Evolutionary conservation across 2,329 filamentous ascomycete genomes (phyloP).

Genomic region (Paecilomyces sp.): DNA sequence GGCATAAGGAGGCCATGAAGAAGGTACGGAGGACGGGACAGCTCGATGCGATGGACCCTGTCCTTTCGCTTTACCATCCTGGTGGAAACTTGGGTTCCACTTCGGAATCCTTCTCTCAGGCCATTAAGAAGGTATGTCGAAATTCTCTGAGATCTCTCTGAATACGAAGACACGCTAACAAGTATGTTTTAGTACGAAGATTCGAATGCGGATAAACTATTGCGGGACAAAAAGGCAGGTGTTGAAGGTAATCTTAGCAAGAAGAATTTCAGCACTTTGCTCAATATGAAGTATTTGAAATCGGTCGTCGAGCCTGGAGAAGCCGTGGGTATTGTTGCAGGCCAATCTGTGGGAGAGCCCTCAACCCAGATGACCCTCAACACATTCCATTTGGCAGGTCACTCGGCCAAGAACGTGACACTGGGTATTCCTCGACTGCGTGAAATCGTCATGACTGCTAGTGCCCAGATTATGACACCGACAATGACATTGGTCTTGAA

Average conservation of each 20-base stretch:
- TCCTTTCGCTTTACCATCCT: conserved; percentile 65
- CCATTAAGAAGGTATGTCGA: conserved; percentile 52
- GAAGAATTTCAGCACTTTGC: conserved; percentile 73
- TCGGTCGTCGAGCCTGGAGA: conserved; percentile 92
- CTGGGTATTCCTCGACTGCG: conserved; percentile 93
- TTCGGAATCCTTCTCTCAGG: conserved; percentile 75
- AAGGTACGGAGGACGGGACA: conserved; percentile 67
- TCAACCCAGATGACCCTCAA: conserved; percentile 99
- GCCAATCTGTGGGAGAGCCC: conserved; percentile 92
- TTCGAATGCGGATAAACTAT: conserved; percentile 57
- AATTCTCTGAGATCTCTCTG: neutral
- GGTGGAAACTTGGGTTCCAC: conserved; percentile 75
- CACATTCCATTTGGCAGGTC: conserved; percentile 98
- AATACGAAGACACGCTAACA: conserved; percentile 10
- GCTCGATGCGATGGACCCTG: conserved; percentile 64
- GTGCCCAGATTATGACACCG: conserved; percentile 79
- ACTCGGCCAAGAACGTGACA: conserved; percentile 97
- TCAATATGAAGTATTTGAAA: conserved; percentile 87
- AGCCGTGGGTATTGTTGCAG: conserved; percentile 92
- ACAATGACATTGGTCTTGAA: conserved; percentile 66
- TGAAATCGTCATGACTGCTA: conserved; percentile 98
- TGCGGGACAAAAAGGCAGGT: conserved; percentile 53
- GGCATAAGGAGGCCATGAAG: conserved; percentile 65
- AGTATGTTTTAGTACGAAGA: conserved; percentile 60
- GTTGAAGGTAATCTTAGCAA: conserved; percentile 42